phyloP scores from a whole-genome alignment of 139 green algal species.

The Chlorella sp. region DNA sequence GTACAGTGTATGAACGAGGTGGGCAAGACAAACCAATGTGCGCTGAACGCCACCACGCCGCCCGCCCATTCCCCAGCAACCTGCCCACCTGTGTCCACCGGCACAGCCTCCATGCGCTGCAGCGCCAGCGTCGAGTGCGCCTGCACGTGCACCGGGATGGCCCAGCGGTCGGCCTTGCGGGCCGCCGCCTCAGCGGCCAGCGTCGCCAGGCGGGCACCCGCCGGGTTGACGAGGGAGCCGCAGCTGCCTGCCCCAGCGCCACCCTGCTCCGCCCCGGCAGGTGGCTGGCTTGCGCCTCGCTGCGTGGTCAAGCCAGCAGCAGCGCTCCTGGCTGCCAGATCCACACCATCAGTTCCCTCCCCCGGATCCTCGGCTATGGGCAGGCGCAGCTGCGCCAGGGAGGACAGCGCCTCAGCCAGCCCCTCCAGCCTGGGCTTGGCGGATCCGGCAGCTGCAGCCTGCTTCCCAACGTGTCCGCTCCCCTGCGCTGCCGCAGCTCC shows the following conservation, averaged over 20 bases:
- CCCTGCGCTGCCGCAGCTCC: too few relatives aligned
- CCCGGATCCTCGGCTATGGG: too few relatives aligned
- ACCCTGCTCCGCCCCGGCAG: not conserved
- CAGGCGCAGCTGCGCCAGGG: too few relatives aligned
- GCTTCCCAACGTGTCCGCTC: too few relatives aligned
- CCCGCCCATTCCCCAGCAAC: too few relatives aligned
- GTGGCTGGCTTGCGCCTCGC: not conserved
- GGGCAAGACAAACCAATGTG: not conserved
- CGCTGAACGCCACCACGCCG: not conserved
- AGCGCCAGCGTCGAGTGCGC: constrained; percentile 21
- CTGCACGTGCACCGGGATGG: constrained; percentile 17
- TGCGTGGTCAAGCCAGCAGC: too few relatives aligned
- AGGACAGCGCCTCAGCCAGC: too few relatives aligned
- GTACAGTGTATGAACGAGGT: not conserved
- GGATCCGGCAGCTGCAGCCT: too few relatives aligned
- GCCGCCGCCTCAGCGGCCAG: not conserved
- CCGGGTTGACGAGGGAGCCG: not conserved
- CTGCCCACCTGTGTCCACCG: not conserved
- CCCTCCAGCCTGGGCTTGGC: too few relatives aligned
- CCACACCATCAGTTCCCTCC: too few relatives aligned
- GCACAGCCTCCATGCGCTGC: constrained; percentile 14
- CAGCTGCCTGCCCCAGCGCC: not conserved
- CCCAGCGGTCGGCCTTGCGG: not conserved
- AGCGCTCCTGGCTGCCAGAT: too few relatives aligned
- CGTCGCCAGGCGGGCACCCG: not conserved